Percentiles rank a stretch among this genome's conserved stretches.
These are phyloP conservation scores for Hypsizygus marmoreus DNA, from an alignment of 768 basidiomycete species.

Conservation along the genomic window DNA sequence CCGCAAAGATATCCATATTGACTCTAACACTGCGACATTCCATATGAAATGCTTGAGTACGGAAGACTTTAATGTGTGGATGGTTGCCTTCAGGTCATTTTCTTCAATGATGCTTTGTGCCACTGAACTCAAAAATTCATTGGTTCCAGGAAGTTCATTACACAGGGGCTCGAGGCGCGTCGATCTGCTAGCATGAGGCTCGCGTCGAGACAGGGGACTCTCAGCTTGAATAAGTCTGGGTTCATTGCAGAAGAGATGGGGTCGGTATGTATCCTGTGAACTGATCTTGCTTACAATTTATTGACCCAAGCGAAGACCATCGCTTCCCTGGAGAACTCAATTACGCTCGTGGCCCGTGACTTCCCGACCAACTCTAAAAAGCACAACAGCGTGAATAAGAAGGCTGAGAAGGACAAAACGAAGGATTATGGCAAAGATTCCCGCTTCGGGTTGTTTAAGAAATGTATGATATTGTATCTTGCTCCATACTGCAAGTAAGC, in stretches of 20 bases:
- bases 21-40: slow-evolving; percentile 75
- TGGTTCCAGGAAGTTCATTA: slow-evolving; percentile 59
- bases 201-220: slow-evolving; percentile 43
- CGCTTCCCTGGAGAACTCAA: slow-evolving; percentile 55
- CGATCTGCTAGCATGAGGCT: slow-evolving; percentile 43
- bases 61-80: slow-evolving; percentile 76
- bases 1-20: slow-evolving; percentile 79
- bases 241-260: slow-evolving; percentile 68
- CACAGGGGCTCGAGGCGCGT: slow-evolving; percentile 46
- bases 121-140: not conserved
- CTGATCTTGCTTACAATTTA: slow-evolving; percentile 1
- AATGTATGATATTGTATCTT: slow-evolving; percentile 38
- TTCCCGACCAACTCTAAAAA: slow-evolving; percentile 39
- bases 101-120: slow-evolving; percentile 3
- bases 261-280: slow-evolving; percentile 42
- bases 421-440: slow-evolving; percentile 40
- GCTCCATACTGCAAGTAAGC: no score
- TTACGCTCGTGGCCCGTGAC: slow-evolving; percentile 45
- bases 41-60: slow-evolving; percentile 77
- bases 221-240: slow-evolving; percentile 49
- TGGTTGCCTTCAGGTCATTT: slow-evolving; percentile 67
- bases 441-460: slow-evolving; percentile 65
- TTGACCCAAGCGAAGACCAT: slow-evolving; percentile 46
- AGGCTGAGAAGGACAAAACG: slow-evolving; percentile 51
- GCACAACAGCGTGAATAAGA: slow-evolving; percentile 42